Evolutionary conservation across 1,284 basidiomycete genomes (phyloP), one percentile per base, ranked within the genome.

Genomic region (Cryptococcus neoformans): DNA sequence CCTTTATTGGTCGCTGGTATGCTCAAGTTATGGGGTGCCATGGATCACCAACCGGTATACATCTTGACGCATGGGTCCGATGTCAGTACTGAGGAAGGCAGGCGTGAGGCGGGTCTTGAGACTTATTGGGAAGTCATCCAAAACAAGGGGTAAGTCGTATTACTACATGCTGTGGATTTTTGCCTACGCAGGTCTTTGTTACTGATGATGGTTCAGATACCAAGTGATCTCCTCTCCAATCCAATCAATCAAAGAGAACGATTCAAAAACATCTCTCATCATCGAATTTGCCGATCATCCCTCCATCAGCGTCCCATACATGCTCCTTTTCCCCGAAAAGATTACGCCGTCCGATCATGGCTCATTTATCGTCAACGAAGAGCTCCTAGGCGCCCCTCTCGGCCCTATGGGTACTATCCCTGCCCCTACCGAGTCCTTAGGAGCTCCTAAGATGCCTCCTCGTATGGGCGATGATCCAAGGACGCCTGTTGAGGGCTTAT

Each of bases 391-490:
- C 11, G 21, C 37, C 17, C 52, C 51, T 37, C 53, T 64, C 11
- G 49, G 50, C 3, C 48, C 57, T 1, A 52, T 53, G 38, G 61
- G 62, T 14, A 49, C 58, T 2, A 57, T 63, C 6, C 54, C 62
- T 6, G 44, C 41, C 51, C 6, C n/a, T 41, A 8, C 39, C 38
- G n/a, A 45, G 5, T 49, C 44, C 37, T 45, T 39, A 10, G 45
- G 38, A n/a, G 41, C 41, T 4, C 41, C 53, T 2, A 44, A 44
- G 28, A 17, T 64, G 34, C 58, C 57, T 4, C 60, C 60, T 14
- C 49, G 66, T 14, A 65, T 66, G 60, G 68, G 68, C n/a, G 66
- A 67, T 50, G 64, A 66, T 45, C 66, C 68, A 9, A 58, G 57
- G 2, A 70, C 68, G 3, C 14, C 52, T 3, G 53, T 64, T 3